Evolutionary conservation across 1,139 yeast species (phyloP), one percentile per base, ranked within the genome.

Genomic region (Saccharomycopsis phalli): DNA sequence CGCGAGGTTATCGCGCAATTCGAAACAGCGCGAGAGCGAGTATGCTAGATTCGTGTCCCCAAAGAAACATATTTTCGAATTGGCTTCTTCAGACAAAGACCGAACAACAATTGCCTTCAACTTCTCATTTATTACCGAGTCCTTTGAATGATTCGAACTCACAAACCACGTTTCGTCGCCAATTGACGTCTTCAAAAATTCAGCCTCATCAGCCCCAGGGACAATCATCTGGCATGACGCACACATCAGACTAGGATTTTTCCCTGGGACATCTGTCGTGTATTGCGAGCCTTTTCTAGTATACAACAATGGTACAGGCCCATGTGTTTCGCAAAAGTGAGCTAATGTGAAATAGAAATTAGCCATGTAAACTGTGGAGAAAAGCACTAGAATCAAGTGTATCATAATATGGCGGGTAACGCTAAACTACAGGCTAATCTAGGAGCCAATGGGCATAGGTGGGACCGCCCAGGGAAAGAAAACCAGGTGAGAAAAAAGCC

Each of bases 301-400:
- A 17, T 28, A 34, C 18, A 41, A 18, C 13, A 44, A 19, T 8
- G 38, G 16, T 6, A 37, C 42, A n/a, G 47, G 47, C 3, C 47
- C 47, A 20, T 44, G 47, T 10, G 42, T 38, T 17, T 44, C 47
- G 21, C 47, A 44, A 25, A 44, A 44, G 31, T 44, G 47, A 2
- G 46, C 45, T 10, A 44, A 34, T 1, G 47, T 42, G 32, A 44
- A 44, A 30, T 32, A 41, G 20, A 32, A 44, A 19, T 44, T 26
- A 13, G 32, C 40, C 47, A 44, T 44, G 5, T n/a, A n/a, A n/a
- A n/a, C n/a, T n/a, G n/a, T n/a, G n/a, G n/a, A n/a, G n/a, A n/a
- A n/a, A n/a, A n/a, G n/a, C n/a, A n/a, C n/a, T n/a, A n/a, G n/a
- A n/a, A n/a, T n/a, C n/a, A n/a, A n/a, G n/a, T n/a, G n/a, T n/a